These are phyloP conservation scores for Scedosporium minutisporum DNA, from an alignment of 2,329 filamentous ascomycete genomes.

Conservation along the genomic window DNA sequence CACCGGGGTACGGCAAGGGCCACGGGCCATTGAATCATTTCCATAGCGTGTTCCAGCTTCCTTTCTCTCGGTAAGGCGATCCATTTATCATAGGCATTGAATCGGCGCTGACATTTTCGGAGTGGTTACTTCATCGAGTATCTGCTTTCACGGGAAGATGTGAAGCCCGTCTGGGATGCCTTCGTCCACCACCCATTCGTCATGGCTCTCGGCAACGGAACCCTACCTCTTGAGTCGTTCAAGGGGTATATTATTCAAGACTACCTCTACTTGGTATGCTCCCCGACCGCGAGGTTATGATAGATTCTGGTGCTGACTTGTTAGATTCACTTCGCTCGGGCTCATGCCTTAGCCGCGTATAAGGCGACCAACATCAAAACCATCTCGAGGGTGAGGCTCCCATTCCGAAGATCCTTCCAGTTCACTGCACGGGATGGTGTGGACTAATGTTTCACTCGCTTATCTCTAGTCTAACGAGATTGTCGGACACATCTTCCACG, in stretches of 20 bases:
- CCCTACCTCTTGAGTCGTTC: constrained; percentile 66
- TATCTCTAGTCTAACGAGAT: constrained; percentile 32
- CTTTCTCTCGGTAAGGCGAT: constrained; percentile 51
- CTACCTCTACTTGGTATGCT: constrained; percentile 71
- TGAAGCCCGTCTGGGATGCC: constrained; percentile 62
- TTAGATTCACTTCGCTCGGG: constrained; percentile 76
- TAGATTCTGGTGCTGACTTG: neutral
- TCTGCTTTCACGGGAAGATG: constrained; percentile 63
- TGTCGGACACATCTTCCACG: constrained; percentile 65
- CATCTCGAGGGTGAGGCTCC: constrained; percentile 50
- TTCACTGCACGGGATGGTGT: too few species aligned
- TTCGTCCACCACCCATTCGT: constrained; percentile 82
- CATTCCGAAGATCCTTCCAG: neutral
- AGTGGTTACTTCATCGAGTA: constrained; percentile 78
- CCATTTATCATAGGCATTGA: neutral
- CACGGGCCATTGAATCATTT: constrained; percentile 72
- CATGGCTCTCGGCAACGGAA: constrained; percentile 63
- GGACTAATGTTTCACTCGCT: neutral
- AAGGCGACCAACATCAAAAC: constrained; percentile 68
- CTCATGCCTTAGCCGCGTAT: constrained; percentile 76
- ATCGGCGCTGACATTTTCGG: constrained; percentile 9
- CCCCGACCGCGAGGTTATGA: neutral
- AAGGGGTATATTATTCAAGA: constrained; percentile 87
- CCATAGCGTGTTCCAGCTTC: constrained; percentile 58
- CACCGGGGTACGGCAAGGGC: constrained; percentile 53